phyloP scores from a whole-genome alignment of 768 basidiomycete species.

The Naganishia friedmannii region DNA sequence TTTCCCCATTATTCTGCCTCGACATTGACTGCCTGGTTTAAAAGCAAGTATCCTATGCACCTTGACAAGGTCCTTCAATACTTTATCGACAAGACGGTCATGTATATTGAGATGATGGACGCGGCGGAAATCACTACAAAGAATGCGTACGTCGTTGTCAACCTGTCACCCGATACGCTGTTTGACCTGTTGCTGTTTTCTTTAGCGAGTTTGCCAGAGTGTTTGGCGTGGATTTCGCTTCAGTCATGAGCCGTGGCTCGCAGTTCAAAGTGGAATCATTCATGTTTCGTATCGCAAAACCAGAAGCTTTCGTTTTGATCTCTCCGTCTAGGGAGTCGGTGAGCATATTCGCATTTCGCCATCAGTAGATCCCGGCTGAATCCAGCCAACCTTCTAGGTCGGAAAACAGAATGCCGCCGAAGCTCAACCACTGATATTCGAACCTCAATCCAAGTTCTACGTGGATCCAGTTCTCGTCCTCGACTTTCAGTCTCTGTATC shows the following conservation, averaged over 20 bases:
- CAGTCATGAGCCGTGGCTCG: constrained; percentile 88
- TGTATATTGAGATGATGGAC: constrained; percentile 76
- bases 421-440: constrained; percentile 86
- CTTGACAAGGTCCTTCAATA: constrained; percentile 62
- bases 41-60: constrained; percentile 62
- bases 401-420: constrained; percentile 94
- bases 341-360: constrained; percentile 36
- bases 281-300: constrained; percentile 95
- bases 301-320: constrained; percentile 83
- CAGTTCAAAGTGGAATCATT: constrained; percentile 99
- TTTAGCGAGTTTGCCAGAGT: constrained; percentile 91
- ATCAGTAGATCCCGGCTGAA: neutral
- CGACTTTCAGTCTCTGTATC: constrained; percentile 95
- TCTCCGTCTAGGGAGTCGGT: constrained; percentile 87
- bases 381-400: constrained; percentile 60
- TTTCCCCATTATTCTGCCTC: constrained; percentile 68
- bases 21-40: constrained; percentile 69
- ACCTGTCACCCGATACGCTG: too few species aligned
- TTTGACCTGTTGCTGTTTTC: neutral
- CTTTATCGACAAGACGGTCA: constrained; percentile 62
- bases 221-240: constrained; percentile 95
- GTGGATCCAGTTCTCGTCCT: constrained; percentile 86
- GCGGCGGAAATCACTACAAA: constrained; percentile 78
- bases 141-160: constrained; percentile 65
- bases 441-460: constrained; percentile 89